These are phyloP conservation scores for Endoconidiophora laricicola DNA, from an alignment of 2,329 filamentous ascomycete species.

Conservation along the genomic window DNA sequence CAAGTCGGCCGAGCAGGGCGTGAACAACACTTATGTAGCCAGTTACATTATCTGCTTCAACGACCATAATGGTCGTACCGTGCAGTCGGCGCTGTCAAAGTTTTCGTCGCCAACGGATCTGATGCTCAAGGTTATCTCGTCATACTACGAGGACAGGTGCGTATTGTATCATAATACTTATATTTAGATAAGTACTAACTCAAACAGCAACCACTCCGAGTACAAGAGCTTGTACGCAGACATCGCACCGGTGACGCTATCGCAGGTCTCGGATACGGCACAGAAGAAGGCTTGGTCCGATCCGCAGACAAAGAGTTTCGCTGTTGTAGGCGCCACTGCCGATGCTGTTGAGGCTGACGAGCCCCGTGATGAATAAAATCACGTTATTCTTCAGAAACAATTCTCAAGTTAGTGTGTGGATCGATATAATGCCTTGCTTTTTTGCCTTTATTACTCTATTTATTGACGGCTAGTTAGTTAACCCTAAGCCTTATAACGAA, in stretches of 20 bases:
- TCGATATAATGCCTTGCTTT: neutral
- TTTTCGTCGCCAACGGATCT: conserved; percentile 3
- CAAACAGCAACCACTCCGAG: neutral
- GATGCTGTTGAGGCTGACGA: neutral
- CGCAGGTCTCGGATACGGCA: neutral
- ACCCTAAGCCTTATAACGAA: too few species aligned
- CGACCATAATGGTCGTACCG: neutral
- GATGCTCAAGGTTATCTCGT: conserved; percentile 3
- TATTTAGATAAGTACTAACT: neutral
- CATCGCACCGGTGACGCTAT: neutral
- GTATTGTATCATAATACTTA: neutral
- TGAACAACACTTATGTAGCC: conserved; percentile 17
- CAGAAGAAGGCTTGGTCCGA: neutral
- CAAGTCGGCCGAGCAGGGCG: conserved; percentile 13
- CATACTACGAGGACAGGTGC: conserved; percentile 1
- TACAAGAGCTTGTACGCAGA: conserved; percentile 4
- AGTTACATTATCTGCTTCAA: conserved; percentile 12
- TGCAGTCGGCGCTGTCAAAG: conserved; percentile 2
- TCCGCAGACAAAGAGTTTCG: neutral
- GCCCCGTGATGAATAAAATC: neutral
- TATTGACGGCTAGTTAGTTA: too few species aligned
- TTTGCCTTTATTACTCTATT: too few species aligned
- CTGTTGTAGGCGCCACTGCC: neutral
- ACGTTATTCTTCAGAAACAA: neutral
- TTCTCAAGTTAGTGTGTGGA: neutral